Conservation (phyloP, 371 early-diverging fungal species). For the Rhizopus sp. region DNA sequence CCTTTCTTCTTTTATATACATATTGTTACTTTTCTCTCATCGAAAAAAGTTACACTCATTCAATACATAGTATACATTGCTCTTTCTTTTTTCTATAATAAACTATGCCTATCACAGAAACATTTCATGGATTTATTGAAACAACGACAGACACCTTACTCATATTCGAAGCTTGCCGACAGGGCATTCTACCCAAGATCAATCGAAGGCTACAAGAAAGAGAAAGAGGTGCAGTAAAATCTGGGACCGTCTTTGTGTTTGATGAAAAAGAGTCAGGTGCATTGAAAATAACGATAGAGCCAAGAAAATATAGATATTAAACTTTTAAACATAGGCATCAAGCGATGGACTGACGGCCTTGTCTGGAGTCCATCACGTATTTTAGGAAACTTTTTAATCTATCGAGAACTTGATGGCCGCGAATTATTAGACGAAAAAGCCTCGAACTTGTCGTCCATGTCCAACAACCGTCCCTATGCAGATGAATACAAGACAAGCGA, state of each 20-base stretch:
- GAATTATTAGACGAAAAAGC: slow-evolving; percentile 11
- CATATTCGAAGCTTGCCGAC: slow-evolving; percentile 71
- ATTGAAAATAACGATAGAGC: background rate
- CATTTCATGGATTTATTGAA: slow-evolving; percentile 57
- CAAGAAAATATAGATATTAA: background rate
- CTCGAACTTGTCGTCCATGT: too few species aligned
- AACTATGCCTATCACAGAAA: slow-evolving; percentile 40
- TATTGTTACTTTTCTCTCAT: background rate
- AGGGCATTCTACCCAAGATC: slow-evolving; percentile 59
- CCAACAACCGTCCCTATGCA: background rate
- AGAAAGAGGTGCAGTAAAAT: slow-evolving; percentile 61
- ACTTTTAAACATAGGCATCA: slow-evolving; percentile 60
- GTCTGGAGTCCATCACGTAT: slow-evolving; percentile 87
- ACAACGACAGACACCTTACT: slow-evolving; percentile 68
- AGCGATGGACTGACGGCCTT: slow-evolving; percentile 89
- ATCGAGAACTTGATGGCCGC: slow-evolving; percentile 72
- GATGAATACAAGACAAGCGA: slow-evolving; percentile 39
- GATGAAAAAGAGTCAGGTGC: slow-evolving; percentile 70
- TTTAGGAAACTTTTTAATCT: slow-evolving; percentile 76
- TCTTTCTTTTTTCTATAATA: slow-evolving; percentile 5
- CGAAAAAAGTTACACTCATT: background rate
- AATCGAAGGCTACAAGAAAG: slow-evolving; percentile 63
- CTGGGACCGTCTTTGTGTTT: slow-evolving; percentile 72
- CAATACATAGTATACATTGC: background rate
- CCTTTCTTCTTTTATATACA: background rate